These are phyloP conservation scores for Aspergillus campestris DNA, from an alignment of 495 filamentous ascomycete species.

Conservation along the genomic window DNA sequence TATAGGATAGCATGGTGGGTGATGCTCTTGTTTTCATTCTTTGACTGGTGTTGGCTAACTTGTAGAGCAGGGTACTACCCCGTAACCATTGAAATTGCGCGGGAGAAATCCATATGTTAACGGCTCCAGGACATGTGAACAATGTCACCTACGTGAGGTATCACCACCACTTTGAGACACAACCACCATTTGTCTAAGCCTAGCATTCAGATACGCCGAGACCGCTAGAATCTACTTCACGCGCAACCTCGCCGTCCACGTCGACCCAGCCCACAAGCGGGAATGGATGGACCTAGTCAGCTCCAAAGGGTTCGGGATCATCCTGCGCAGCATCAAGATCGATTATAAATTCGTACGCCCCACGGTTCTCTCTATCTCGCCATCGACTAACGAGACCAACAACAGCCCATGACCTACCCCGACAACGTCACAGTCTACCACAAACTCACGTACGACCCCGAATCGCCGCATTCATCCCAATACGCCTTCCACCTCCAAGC, in stretches of 20 bases:
- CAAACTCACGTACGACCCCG: constrained; percentile 54
- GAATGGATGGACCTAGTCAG: constrained; percentile 67
- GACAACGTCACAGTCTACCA: constrained; percentile 86
- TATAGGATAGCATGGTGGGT: constrained; percentile 51
- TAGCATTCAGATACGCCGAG: constrained; percentile 60
- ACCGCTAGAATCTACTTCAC: constrained; percentile 77
- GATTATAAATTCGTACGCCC: constrained; percentile 84
- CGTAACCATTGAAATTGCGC: too few relatives aligned
- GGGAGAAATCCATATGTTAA: too few relatives aligned
- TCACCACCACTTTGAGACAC: too few relatives aligned
- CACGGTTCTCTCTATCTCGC: not conserved
- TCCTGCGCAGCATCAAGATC: constrained; percentile 69
- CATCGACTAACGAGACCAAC: too few relatives aligned
- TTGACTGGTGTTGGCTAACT: constrained; percentile 5
- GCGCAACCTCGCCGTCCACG: constrained; percentile 59
- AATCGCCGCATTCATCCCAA: constrained; percentile 21
- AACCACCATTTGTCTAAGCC: too few relatives aligned
- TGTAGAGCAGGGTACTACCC: constrained; percentile 17
- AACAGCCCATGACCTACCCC: constrained; percentile 78
- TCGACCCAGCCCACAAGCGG: constrained; percentile 55
- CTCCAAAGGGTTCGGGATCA: constrained; percentile 61
- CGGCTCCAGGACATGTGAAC: constrained; percentile 65
- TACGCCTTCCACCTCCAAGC: constrained; percentile 51
- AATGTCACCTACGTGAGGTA: constrained; percentile 64
- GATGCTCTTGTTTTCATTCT: not conserved